Conservation (phyloP, 495 filamentous ascomycete species). For the Wilcoxina mikolae region DNA sequence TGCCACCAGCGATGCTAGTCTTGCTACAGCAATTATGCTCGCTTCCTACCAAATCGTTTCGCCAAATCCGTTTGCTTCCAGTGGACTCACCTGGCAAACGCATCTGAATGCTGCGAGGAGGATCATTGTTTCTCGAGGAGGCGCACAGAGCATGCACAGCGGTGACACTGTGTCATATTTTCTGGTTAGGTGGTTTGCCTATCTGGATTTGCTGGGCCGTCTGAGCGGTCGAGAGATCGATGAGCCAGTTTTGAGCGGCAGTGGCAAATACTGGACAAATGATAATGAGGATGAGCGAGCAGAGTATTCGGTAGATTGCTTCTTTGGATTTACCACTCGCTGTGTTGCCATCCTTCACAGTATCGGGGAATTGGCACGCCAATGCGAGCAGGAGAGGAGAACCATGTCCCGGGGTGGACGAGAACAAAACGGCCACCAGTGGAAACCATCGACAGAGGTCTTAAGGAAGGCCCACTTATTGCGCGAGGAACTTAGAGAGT, state of each 20-base stretch:
- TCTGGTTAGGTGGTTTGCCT: slow-evolving; percentile 73
- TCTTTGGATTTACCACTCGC: slow-evolving; percentile 59
- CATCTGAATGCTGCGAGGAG: slow-evolving; percentile 63
- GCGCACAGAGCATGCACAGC: slow-evolving; percentile 40
- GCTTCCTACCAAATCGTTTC: slow-evolving; percentile 76
- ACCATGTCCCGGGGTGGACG: background rate
- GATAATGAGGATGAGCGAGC: slow-evolving; percentile 42
- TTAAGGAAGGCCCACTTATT: slow-evolving; percentile 42
- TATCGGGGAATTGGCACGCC: slow-evolving; percentile 55
- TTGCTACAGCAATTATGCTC: slow-evolving; percentile 77
- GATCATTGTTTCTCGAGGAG: slow-evolving; percentile 56
- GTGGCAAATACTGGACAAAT: slow-evolving; percentile 40
- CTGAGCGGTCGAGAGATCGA: slow-evolving; percentile 52
- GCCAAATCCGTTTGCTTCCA: slow-evolving; percentile 50
- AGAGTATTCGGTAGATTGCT: slow-evolving; percentile 57
- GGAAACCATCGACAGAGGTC: slow-evolving; percentile 44
- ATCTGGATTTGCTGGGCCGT: slow-evolving; percentile 66
- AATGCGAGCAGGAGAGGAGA: slow-evolving; percentile 43
- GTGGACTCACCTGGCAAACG: slow-evolving; percentile 52
- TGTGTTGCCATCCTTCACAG: slow-evolving; percentile 58
- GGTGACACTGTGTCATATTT: slow-evolving; percentile 60
- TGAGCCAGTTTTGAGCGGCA: slow-evolving; percentile 19
- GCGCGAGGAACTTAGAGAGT: slow-evolving; percentile 38
- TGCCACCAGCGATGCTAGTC: slow-evolving; percentile 53
- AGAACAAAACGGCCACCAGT: slow-evolving; percentile 39